Base-by-base conservation (phyloP, 83 land plant species). In the Picea abies region DNA sequence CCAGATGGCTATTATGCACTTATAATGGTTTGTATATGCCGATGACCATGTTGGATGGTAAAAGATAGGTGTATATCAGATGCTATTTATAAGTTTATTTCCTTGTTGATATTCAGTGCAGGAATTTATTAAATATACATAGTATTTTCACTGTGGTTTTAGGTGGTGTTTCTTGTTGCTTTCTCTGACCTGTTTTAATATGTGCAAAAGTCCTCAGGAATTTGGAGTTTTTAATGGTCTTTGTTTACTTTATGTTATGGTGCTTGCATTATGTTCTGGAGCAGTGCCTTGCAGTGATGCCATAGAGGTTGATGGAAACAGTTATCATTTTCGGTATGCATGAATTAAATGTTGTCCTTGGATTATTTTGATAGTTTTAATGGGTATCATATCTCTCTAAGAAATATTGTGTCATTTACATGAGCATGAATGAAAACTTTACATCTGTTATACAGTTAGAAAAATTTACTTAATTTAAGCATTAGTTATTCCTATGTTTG, bases 261-360 rank as follows among this genome's bases (percentile, higher is more conserved):
- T 17, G 47, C 23, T 20, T 71, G 9, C 76, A 5, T 71, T 71
- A 39, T 17, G 5, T 37, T 39, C 49, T 20, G 47, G n/a, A 71
- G 37, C 20, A 71, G 39, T 39, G 47, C 5, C 19, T 19, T 71
- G 47, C 9, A 39, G 47, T 39, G 49, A 39, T 39, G 1, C 37
- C 16, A 32, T 32, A 71, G 23, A 39, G 17, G 41, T 71, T 71
- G 49, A 71, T 71, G 22, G 76, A 71, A 37, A 71, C 10, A 20
- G 22, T 15, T 71, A 41, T 39, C 8, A 39, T 19, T 8, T 26
- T 68, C 4, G 5, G 20, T 71, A 19, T 19, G 12, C 41, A 20
- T 71, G 76, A 71, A 41, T 71, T 71, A 19, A 39, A 71, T 20
- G 16, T 71, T 52, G 47, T 70, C n/a, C 17, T 47, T 68, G 56